phyloP scores from a whole-genome alignment of 2,329 filamentous ascomycete species.

The Fusarium nurragi region DNA sequence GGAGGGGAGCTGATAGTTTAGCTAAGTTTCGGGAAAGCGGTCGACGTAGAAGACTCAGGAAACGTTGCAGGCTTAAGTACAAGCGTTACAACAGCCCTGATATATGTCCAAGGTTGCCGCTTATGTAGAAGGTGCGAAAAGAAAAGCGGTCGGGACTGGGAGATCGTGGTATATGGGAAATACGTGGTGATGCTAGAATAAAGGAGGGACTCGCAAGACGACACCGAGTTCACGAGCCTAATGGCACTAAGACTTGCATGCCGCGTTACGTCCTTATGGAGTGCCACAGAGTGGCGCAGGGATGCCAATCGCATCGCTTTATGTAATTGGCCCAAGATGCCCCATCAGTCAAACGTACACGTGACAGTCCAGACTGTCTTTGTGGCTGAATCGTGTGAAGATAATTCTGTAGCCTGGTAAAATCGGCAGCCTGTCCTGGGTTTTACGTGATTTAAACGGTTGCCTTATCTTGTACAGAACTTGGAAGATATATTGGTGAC shows the following conservation, averaged over 20 bases:
- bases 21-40: slow-evolving; percentile 33
- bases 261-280: slow-evolving; percentile 32
- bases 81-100: neutral
- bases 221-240: slow-evolving; percentile 48
- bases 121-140: slow-evolving; percentile 5
- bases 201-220: slow-evolving; percentile 47
- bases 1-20: slow-evolving; percentile 25
- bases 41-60: slow-evolving; percentile 32
- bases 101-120: neutral
- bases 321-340: neutral
- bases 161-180: slow-evolving; percentile 34
- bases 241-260: slow-evolving; percentile 44
- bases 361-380: slow-evolving; percentile 18
- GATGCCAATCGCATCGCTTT: slow-evolving; percentile 4
- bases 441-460: slow-evolving; percentile 7
- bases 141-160: slow-evolving; percentile 9
- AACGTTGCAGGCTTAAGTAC: slow-evolving; percentile 19
- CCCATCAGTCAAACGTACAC: slow-evolving; percentile 5
- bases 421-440: slow-evolving; percentile 40
- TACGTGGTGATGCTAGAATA: slow-evolving; percentile 44
- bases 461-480: slow-evolving; percentile 22
- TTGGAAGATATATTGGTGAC: neutral
- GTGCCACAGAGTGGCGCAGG: slow-evolving; percentile 44
- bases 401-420: slow-evolving; percentile 37
- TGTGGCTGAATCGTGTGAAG: slow-evolving; percentile 33